Evolutionary conservation across 257 asterid species (phyloP), one percentile per base, ranked within the genome.

Genomic region (Nicotiana tomentosiformis): DNA sequence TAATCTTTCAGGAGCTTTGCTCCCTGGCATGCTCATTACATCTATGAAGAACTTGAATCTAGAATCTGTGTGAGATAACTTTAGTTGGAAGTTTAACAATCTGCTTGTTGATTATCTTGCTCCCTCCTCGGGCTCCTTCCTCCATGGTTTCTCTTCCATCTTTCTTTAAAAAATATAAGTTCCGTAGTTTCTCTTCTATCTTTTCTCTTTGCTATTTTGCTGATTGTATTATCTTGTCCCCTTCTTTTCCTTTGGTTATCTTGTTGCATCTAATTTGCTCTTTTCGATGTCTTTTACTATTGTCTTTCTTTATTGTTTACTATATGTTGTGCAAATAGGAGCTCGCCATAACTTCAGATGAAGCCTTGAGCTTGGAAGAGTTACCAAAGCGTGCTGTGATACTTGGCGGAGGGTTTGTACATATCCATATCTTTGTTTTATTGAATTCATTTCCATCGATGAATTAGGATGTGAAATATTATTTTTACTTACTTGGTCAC

Each of bases 281-380:
- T 77, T 12, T 33, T 69, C 70, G 46, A 30, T 14, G 26, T 60
- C 76, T 57, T 43, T 18, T 64, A 43, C 51, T 49, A 23, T 11
- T 67, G 57, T 35, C 56, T 56, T 43, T 66, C 62, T n/a, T 81
- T 17, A 83, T 29, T 30, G 55, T 35, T 72, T 51, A 81, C 39
- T 58, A 30, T 81, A 8, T 77, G 64, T 30, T 86, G 68, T 33
- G 85, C 57, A n/a, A 81, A 20, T 82, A 96, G 99, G 99, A 96
- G 84, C 84, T 96, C 82, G 97, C 91, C 60, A 96, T 96, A 84
- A 96, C 99, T n/a, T 96, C 99, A 17, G 99, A 96, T 83, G 99
- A 96, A 86, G 98, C 98, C 77, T 89, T 96, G 93, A 96, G 99
- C 91, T 86, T 96, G 88, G 99, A 96, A 82, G 99, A 94, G 89